A percentile compares a stretch with the other conserved stretches of the same genome.
phyloP scores from a whole-genome alignment of 352 stramenopile genomes.

The Phytophthora crassamura region DNA sequence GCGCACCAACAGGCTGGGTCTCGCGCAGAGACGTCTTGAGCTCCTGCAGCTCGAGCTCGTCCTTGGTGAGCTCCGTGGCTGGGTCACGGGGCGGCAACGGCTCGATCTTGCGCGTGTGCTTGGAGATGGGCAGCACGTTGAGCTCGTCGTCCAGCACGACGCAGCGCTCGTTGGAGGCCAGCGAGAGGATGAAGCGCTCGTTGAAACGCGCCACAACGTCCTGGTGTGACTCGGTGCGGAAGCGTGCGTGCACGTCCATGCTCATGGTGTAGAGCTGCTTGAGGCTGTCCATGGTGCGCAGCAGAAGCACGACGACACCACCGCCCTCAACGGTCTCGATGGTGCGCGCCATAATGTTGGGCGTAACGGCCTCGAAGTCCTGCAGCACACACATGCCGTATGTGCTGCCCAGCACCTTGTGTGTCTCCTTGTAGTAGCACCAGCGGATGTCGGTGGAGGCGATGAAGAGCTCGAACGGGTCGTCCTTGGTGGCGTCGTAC shows the following conservation, averaged over 20 bases:
- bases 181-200: constrained; percentile 99
- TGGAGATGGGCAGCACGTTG: constrained; percentile 98
- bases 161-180: constrained; percentile 95
- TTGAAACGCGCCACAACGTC: constrained; percentile 99
- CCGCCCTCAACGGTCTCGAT: constrained; percentile 99
- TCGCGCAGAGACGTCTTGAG: constrained; percentile 96
- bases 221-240: constrained; percentile 92
- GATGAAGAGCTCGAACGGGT: constrained; percentile 99
- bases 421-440: constrained; percentile 99
- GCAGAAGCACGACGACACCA: constrained; percentile 97
- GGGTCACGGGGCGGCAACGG: constrained; percentile 69
- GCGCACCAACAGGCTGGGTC: constrained; percentile 94
- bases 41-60: constrained; percentile 92
- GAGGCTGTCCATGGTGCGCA: constrained; percentile 98
- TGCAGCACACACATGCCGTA: constrained; percentile 99
- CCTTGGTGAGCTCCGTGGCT: constrained; percentile 65
- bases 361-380: constrained; percentile 99
- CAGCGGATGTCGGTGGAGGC: constrained; percentile 98
- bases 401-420: constrained; percentile 98
- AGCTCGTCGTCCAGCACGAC: constrained; percentile 99
- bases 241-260: constrained; percentile 95
- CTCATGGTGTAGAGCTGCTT: constrained; percentile 99
- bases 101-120: constrained; percentile 92
- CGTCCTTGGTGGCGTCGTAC: constrained; percentile 93
- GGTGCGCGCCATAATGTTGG: constrained; percentile 98